Evolutionary conservation across 1,284 basidiomycete species (phyloP).

Genomic region (Heimioporus retisporus): DNA sequence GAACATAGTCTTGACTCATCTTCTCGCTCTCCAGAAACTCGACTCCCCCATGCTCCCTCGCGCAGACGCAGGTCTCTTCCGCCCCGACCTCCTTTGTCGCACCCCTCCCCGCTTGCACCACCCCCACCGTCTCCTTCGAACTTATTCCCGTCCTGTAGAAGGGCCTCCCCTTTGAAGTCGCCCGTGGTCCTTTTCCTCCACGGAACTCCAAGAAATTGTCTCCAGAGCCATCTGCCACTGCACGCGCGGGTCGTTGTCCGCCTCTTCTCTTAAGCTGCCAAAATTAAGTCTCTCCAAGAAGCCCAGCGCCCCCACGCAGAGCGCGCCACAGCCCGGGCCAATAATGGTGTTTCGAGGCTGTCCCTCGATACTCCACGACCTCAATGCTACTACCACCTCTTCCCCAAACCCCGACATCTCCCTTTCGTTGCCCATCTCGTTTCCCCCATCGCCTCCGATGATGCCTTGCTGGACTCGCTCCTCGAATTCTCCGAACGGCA

Average conservation of each 20-base stretch:
- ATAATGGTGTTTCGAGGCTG: conserved; percentile 72
- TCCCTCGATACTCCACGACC: too few relatives aligned
- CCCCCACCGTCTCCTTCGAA: conserved; percentile 66
- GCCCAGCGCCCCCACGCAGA: conserved; percentile 62
- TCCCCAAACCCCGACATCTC: conserved; percentile 29
- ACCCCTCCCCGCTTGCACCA: conserved; percentile 51
- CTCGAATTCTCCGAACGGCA: conserved; percentile 69
- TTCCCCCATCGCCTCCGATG: conserved; percentile 66
- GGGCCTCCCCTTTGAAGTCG: conserved; percentile 75
- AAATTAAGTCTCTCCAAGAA: conserved; percentile 68
- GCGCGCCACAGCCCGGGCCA: conserved; percentile 63
- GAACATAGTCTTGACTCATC: too few relatives aligned
- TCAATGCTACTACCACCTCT: conserved; percentile 54
- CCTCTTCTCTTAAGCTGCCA: conserved; percentile 68
- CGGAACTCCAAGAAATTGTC: conserved; percentile 81
- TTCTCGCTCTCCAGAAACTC: too few relatives aligned
- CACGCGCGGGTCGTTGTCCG: conserved; percentile 78
- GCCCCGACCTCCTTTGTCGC: neutral
- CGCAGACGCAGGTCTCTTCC: conserved; percentile 24
- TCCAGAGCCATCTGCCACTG: conserved; percentile 78
- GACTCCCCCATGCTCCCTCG: neutral
- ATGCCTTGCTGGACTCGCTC: conserved; percentile 67
- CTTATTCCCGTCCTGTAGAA: conserved; percentile 68
- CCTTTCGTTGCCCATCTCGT: conserved; percentile 67
- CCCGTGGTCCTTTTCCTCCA: conserved; percentile 80